Evolutionary conservation across 2,329 filamentous ascomycete species (phyloP).

Genomic region (Tolypocladium ovalisporum): DNA sequence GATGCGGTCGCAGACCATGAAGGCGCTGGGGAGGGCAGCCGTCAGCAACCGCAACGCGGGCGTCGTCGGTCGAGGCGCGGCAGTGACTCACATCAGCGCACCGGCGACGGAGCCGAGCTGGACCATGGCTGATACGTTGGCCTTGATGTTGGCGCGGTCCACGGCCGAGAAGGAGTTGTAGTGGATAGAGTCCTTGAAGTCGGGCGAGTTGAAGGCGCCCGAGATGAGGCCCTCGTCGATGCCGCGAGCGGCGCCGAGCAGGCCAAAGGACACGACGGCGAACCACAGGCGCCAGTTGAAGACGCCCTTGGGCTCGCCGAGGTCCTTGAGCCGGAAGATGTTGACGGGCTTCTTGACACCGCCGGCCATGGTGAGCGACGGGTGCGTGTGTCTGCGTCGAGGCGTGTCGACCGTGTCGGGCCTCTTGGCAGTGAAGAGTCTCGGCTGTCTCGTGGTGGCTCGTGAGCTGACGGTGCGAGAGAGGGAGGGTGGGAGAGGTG

Average conservation of each 20-base stretch:
- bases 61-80: neutral
- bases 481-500: neutral
- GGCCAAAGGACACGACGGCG: conserved; percentile 60
- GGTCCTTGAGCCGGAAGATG: conserved; percentile 53
- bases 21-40: conserved; percentile 31
- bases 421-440: neutral
- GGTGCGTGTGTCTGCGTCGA: neutral
- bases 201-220: conserved; percentile 56
- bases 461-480: neutral
- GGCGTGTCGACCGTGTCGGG: neutral
- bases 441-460: neutral
- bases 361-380: conserved; percentile 31
- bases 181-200: conserved; percentile 50
- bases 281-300: conserved; percentile 75
- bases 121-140: conserved; percentile 73
- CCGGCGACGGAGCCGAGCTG: conserved; percentile 67
- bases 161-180: conserved; percentile 40
- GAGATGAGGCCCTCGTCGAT: conserved; percentile 74
- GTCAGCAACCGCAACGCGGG: neutral
- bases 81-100: conserved; percentile 40
- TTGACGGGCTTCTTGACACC: conserved; percentile 45
- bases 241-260: conserved; percentile 67
- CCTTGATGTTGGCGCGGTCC: conserved; percentile 56
- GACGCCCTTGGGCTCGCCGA: conserved; percentile 56
- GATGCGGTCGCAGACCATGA: conserved; percentile 47